These are phyloP conservation scores for Magnaporthiopsis rhizophila DNA, from an alignment of 2,329 filamentous ascomycete species.

Conservation along the genomic window DNA sequence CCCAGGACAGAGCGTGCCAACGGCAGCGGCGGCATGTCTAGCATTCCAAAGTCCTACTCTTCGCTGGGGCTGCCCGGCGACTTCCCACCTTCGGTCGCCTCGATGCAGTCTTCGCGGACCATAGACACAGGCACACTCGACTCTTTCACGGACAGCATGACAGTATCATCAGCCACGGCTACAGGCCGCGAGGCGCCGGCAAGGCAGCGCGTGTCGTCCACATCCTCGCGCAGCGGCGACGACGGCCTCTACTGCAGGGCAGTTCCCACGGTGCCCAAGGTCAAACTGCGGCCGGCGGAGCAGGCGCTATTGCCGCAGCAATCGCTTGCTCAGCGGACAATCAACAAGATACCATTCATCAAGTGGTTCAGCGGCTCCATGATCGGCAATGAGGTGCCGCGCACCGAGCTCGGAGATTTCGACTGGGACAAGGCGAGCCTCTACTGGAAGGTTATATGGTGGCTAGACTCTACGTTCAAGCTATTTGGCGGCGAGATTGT, in stretches of 20 bases:
- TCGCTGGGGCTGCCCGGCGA: conserved; percentile 2
- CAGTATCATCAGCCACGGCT: conserved; percentile 36
- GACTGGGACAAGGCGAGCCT: conserved; percentile 63
- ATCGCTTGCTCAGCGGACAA: conserved; percentile 53
- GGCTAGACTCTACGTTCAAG: conserved; percentile 49
- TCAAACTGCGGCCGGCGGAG: conserved; percentile 58
- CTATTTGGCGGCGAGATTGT: conserved; percentile 53
- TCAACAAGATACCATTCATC: conserved; percentile 60
- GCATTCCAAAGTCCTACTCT: conserved; percentile 1
- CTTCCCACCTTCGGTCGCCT: conserved; percentile 21
- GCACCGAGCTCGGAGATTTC: conserved; percentile 65
- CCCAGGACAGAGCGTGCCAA: conserved; percentile 16
- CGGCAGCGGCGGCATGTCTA: conserved; percentile 15
- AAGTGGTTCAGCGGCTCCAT: conserved; percentile 65
- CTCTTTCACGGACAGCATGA: conserved; percentile 26
- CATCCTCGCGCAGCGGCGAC: not conserved
- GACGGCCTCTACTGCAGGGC: conserved; percentile 46
- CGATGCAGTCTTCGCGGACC: conserved; percentile 45
- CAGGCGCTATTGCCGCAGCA: conserved; percentile 64
- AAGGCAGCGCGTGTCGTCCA: conserved; percentile 10
- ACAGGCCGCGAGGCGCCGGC: conserved; percentile 22
- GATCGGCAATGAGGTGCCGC: conserved; percentile 68
- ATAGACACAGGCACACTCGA: conserved; percentile 48
- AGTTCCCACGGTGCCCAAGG: conserved; percentile 59
- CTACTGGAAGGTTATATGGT: conserved; percentile 62